Evolutionary conservation across 2,329 filamentous ascomycete species (phyloP).

Genomic region (Scortechinia acanthostroma): DNA sequence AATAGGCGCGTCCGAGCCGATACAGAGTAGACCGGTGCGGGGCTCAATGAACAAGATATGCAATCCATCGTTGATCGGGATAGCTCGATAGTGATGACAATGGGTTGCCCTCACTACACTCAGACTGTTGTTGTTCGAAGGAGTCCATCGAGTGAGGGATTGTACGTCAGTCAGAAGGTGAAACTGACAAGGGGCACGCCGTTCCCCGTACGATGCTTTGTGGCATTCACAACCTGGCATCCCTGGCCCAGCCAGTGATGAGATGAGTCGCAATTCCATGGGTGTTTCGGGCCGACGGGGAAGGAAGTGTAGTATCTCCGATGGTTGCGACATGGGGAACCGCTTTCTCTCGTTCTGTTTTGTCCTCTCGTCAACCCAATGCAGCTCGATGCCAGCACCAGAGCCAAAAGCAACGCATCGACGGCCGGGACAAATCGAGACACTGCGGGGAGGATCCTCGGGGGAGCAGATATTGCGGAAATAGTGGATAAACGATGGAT

Average conservation of each 20-base stretch:
- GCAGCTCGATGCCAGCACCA: conserved; percentile 52
- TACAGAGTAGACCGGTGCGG: conserved; percentile 40
- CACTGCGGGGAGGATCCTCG: conserved; percentile 56
- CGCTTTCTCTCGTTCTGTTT: conserved; percentile 40
- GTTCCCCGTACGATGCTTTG: conserved; percentile 12
- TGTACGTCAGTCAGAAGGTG: conserved; percentile 12
- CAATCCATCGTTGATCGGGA: conserved; percentile 58
- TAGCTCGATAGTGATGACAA: conserved; percentile 53
- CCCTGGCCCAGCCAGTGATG: conserved; percentile 41
- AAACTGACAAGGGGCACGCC: conserved; percentile 6
- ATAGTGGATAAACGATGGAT: neutral
- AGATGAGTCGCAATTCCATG: conserved; percentile 54
- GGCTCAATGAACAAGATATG: conserved; percentile 63
- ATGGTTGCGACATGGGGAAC: conserved; percentile 45
- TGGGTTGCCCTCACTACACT: conserved; percentile 28
- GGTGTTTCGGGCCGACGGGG: conserved; percentile 42
- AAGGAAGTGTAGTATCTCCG: conserved; percentile 52
- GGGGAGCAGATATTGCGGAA: conserved; percentile 43
- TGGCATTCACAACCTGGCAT: conserved; percentile 10
- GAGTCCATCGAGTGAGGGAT: conserved; percentile 9
- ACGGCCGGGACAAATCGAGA: conserved; percentile 58
- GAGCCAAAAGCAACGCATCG: conserved; percentile 61
- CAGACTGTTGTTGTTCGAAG: conserved; percentile 8
- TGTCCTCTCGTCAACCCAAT: conserved; percentile 41
- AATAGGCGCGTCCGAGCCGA: conserved; percentile 54